phyloP scores from a whole-genome alignment of 768 basidiomycete species.

The Mycena leptocephala region DNA sequence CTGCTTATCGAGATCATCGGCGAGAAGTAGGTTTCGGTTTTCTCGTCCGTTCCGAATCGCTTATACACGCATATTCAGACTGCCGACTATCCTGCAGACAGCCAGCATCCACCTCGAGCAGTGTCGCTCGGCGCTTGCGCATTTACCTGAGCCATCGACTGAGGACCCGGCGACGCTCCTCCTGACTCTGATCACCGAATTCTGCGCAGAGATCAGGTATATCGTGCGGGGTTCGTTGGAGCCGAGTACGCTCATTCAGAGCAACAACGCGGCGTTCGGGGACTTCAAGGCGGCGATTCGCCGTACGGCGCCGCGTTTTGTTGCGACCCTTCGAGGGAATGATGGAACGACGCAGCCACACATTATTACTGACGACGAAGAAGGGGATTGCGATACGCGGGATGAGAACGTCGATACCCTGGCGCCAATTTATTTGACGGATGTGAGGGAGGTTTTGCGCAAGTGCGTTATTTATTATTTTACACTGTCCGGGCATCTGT shows the following conservation, averaged over 20 bases:
- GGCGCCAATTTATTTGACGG: conserved; percentile 44
- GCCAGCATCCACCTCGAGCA: conserved; percentile 42
- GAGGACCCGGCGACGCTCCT: conserved; percentile 54
- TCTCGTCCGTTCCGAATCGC: too few relatives aligned
- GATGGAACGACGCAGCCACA: too few relatives aligned
- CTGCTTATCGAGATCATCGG: conserved; percentile 54
- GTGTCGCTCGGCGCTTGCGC: conserved; percentile 40
- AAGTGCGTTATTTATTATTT: background rate
- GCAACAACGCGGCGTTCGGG: conserved; percentile 43
- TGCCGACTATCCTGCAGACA: conserved; percentile 41
- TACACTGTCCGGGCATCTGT: too few relatives aligned
- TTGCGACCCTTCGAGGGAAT: conserved; percentile 29
- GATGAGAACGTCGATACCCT: too few relatives aligned
- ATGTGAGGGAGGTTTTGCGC: conserved; percentile 41
- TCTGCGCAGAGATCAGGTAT: conserved; percentile 46
- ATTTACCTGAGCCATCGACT: conserved; percentile 43
- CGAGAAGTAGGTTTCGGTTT: conserved; percentile 5
- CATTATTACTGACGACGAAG: background rate
- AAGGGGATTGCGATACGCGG: too few relatives aligned
- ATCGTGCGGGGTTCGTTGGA: conserved; percentile 42
- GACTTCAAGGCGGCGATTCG: conserved; percentile 49
- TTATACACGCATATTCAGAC: background rate
- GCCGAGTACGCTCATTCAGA: conserved; percentile 46
- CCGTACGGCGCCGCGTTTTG: conserved; percentile 53
- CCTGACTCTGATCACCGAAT: conserved; percentile 50